Conservation (phyloP, 2,329 filamentous ascomycete genomes). For the Cordyceps cateniannulata region DNA sequence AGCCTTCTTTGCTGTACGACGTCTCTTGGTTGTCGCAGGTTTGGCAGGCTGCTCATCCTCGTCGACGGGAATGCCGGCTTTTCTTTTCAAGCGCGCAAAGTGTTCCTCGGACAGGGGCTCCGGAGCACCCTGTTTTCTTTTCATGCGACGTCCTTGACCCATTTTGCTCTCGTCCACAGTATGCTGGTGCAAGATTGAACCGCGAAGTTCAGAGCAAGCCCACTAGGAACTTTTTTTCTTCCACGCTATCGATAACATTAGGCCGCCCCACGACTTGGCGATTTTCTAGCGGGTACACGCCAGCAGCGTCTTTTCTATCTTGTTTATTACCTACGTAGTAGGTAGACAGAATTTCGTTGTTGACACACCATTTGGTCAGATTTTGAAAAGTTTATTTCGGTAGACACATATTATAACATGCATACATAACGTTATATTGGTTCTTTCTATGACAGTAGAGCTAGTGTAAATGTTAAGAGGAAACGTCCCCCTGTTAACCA, state of each 20-base stretch:
- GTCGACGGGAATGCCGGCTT: slow-evolving; percentile 63
- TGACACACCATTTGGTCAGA: no score
- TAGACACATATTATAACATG: no score
- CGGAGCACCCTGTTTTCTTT: slow-evolving; percentile 89
- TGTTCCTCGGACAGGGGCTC: slow-evolving; percentile 74
- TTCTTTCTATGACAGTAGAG: no score
- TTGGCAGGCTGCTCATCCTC: slow-evolving; percentile 37
- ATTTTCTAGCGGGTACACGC: not conserved
- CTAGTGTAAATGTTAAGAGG: no score
- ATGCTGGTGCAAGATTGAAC: not conserved
- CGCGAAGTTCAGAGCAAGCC: not conserved
- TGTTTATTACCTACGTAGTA: no score
- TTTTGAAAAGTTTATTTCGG: no score
- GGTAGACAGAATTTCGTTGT: no score
- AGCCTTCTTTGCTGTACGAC: slow-evolving; percentile 27
- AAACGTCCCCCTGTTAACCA: no score
- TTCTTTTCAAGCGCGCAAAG: slow-evolving; percentile 76
- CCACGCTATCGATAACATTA: slow-evolving; percentile 6
- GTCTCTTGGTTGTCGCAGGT: slow-evolving; percentile 58
- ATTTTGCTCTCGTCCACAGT: slow-evolving; percentile 38
- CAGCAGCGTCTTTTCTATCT: no score
- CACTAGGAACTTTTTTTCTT: slow-evolving; percentile 7
- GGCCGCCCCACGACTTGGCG: not conserved
- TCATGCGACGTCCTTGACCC: slow-evolving; percentile 88
- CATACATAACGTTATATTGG: no score